phyloP scores from a whole-genome alignment of 768 basidiomycete species.

The Cystoderma amianthinum region DNA sequence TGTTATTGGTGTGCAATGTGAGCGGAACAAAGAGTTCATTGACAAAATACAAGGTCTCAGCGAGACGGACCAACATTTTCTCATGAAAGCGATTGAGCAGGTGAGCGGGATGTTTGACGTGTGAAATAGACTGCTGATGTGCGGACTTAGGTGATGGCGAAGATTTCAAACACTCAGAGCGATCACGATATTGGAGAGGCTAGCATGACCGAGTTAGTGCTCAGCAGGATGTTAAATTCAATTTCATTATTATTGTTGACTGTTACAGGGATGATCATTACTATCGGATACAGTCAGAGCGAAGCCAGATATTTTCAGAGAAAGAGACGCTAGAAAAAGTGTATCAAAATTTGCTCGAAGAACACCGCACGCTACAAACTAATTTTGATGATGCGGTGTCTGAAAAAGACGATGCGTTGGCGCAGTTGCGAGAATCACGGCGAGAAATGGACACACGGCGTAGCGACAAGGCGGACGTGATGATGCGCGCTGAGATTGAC shows the following conservation, averaged over 20 bases:
- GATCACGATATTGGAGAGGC: slow-evolving; percentile 44
- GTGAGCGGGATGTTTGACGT: slow-evolving; percentile 25
- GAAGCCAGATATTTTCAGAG: slow-evolving; percentile 69
- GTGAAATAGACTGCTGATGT: neutral
- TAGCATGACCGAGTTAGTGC: slow-evolving; percentile 75
- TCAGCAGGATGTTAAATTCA: too few species aligned
- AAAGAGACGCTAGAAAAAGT: slow-evolving; percentile 84
- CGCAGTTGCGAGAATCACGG: slow-evolving; percentile 52
- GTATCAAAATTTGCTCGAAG: slow-evolving; percentile 69
- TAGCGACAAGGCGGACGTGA: slow-evolving; percentile 69
- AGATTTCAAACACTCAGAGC: slow-evolving; percentile 48
- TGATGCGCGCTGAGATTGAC: slow-evolving; percentile 78
- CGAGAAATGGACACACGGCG: slow-evolving; percentile 54
- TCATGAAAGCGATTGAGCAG: slow-evolving; percentile 94
- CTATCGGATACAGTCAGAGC: slow-evolving; percentile 77
- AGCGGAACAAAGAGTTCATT: slow-evolving; percentile 83
- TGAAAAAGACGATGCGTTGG: slow-evolving; percentile 72
- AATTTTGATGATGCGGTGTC: slow-evolving; percentile 68
- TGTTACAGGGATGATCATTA: slow-evolving; percentile 78
- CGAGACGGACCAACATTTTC: slow-evolving; percentile 77
- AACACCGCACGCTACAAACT: slow-evolving; percentile 70
- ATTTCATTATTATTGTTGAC: too few species aligned
- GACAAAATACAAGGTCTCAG: slow-evolving; percentile 81
- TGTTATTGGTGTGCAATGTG: slow-evolving; percentile 84
- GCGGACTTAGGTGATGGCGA: slow-evolving; percentile 61